phyloP scores from a whole-genome alignment of 2,329 filamentous ascomycete genomes.

The Arthrocladium fulminans region DNA sequence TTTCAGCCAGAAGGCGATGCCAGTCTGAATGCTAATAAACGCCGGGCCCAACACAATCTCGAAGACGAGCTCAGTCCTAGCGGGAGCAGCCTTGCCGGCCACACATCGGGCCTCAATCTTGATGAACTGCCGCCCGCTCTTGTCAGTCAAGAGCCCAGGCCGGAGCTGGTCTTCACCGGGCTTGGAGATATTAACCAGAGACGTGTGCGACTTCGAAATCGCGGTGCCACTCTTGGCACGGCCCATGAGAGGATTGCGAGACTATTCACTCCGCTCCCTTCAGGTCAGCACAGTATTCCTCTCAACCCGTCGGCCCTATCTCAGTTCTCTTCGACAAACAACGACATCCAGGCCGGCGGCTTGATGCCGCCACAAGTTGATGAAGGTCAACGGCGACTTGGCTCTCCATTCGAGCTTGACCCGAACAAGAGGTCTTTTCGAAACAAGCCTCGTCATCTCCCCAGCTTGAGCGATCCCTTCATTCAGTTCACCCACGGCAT shows the following conservation, averaged over 20 bases:
- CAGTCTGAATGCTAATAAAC: constrained; percentile 44
- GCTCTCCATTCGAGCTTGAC: constrained; percentile 40
- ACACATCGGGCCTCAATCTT: constrained; percentile 29
- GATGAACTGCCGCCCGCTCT: constrained; percentile 32
- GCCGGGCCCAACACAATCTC: constrained; percentile 48
- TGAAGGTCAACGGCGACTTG: constrained; percentile 35
- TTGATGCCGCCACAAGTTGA: constrained; percentile 31
- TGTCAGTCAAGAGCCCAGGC: constrained; percentile 29
- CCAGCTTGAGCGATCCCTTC: constrained; percentile 38
- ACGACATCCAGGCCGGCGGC: constrained; percentile 17
- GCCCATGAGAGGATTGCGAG: constrained; percentile 45
- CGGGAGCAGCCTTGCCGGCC: constrained; percentile 28
- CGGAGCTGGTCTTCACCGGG: constrained; percentile 22
- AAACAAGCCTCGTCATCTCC: constrained; percentile 31
- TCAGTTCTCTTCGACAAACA: constrained; percentile 15
- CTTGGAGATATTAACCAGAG: constrained; percentile 42
- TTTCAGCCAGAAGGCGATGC: constrained; percentile 47
- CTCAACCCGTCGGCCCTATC: constrained; percentile 17
- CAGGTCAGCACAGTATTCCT: constrained; percentile 15
- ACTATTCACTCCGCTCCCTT: constrained; percentile 45
- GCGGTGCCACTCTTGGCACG: constrained; percentile 53
- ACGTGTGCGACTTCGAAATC: constrained; percentile 51
- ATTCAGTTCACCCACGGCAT: constrained; percentile 21
- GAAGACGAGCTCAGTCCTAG: constrained; percentile 44
- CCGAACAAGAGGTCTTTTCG: constrained; percentile 27